Evolutionary conservation across 148 eudicot species (phyloP), one percentile per base, ranked within the genome.

Genomic region (Bassia scoparia): DNA sequence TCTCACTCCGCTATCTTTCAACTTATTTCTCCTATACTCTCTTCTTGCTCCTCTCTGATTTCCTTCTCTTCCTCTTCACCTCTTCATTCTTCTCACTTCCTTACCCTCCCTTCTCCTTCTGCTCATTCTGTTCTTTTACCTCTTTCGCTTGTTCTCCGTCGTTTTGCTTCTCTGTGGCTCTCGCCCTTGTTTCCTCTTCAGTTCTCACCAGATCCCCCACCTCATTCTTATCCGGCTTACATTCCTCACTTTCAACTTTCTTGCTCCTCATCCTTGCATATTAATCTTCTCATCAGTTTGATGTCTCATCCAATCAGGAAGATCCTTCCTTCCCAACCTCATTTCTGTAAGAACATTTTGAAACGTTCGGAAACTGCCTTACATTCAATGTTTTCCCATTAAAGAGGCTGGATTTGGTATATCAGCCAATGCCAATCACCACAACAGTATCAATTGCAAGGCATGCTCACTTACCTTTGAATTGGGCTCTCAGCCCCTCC

Each of bases 391-490:
- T 61, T 48, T 74, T 76, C 38, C 78, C 87, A 73, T 87, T 86
- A 21, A 85, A 23, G 98, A 90, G 27, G 88, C 77, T 92, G 93
- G 61, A 92, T 80, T 72, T 92, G 96, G 72, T 90, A 90, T 61
- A 92, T 81, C 53, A 92, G 72, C 98, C 98, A 92, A 29, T 90
- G 70, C 20, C 90, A 83, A 73, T 90, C 77, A 20, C 91, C 96
- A 63, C 77, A 92, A 71, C 55, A 92, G 59, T 66, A 77, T 55
- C 74, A 92, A 53, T 77, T 90, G 98, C 49, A 92, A 67, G 3
- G 78, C 91, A 77, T 92, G 98, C 85, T 92, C n/a, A n/a, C n/a
- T 92, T 35, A 92, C 96, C 81, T 92, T 92, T 37, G 90, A 80
- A 34, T 87, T 87, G 64, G 49, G 85, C 79, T 77, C 93, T 87